Evolutionary conservation across 2,329 filamentous ascomycete genomes (phyloP).

Genomic region (Colletotrichum chrysophilum): DNA sequence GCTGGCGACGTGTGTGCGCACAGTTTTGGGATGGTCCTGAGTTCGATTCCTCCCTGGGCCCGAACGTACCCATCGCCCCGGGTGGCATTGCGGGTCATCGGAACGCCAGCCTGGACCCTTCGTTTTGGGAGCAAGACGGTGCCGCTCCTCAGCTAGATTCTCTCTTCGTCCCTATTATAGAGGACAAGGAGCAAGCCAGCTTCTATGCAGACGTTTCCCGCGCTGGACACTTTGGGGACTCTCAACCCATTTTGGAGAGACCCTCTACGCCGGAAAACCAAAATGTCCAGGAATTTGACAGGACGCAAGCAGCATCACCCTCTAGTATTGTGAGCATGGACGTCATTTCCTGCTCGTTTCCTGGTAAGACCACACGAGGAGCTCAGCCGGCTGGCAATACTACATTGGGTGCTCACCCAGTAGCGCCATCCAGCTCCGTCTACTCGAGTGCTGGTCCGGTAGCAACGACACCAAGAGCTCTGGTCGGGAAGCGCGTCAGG

Average conservation of each 20-base stretch:
- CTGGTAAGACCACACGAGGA: slow-evolving; percentile 51
- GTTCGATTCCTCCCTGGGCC: slow-evolving; percentile 63
- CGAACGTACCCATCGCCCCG: slow-evolving; percentile 73
- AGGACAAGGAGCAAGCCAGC: slow-evolving; percentile 36
- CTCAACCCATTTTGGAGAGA: slow-evolving; percentile 47
- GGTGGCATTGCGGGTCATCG: slow-evolving; percentile 74
- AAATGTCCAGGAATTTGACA: slow-evolving; percentile 30
- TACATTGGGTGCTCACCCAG: slow-evolving; percentile 61
- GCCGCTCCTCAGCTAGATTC: slow-evolving; percentile 51
- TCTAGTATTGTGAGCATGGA: slow-evolving; percentile 65
- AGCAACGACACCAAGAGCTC: slow-evolving; percentile 62
- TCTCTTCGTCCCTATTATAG: slow-evolving; percentile 32
- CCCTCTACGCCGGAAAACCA: slow-evolving; percentile 52
- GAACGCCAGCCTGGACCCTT: slow-evolving; percentile 59
- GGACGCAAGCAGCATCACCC: slow-evolving; percentile 52
- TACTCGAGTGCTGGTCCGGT: slow-evolving; percentile 54
- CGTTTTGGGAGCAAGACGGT: slow-evolving; percentile 54
- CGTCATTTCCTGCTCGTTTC: slow-evolving; percentile 68
- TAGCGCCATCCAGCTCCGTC: slow-evolving; percentile 50
- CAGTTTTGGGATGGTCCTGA: slow-evolving; percentile 85
- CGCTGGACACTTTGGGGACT: slow-evolving; percentile 51
- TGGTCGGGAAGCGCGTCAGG: slow-evolving; percentile 64
- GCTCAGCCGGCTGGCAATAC: slow-evolving; percentile 40
- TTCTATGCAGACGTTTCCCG: slow-evolving; percentile 53
- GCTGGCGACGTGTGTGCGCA: slow-evolving; percentile 90